phyloP scores from a whole-genome alignment of 2,329 filamentous ascomycete species.

The Coniochaeta sp. region DNA sequence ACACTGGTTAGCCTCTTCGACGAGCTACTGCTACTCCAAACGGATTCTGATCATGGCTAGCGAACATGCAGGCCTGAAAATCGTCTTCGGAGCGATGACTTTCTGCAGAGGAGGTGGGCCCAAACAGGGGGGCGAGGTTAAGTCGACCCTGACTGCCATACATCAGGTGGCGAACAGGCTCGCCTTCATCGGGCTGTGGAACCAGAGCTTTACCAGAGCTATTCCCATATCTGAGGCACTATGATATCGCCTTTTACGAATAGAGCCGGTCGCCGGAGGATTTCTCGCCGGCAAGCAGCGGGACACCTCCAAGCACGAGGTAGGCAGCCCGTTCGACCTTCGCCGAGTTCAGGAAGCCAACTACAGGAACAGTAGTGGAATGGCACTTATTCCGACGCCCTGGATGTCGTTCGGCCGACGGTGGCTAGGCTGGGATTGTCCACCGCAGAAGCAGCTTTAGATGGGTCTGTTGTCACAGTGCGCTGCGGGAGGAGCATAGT shows the following conservation, averaged over 20 bases:
- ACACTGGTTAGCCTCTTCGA: no score
- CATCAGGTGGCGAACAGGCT: neutral
- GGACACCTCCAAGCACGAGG: conserved; percentile 15
- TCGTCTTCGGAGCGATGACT: neutral
- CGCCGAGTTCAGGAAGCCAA: conserved; percentile 25
- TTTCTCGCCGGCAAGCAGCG: conserved; percentile 31
- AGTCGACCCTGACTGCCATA: no score
- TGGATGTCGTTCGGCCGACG: conserved; percentile 54
- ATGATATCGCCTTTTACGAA: conserved; percentile 30
- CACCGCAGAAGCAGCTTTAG: conserved; percentile 60
- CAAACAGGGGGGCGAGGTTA: no score
- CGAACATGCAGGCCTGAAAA: neutral
- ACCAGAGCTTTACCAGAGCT: no score
- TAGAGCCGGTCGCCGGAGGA: conserved; percentile 37
- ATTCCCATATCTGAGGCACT: conserved; percentile 32
- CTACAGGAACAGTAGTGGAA: conserved; percentile 4
- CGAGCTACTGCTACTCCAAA: no score
- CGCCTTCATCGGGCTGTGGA: conserved; percentile 21
- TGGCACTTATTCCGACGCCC: conserved; percentile 32
- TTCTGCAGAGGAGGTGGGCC: neutral
- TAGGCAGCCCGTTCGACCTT: conserved; percentile 29
- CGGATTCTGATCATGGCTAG: neutral
- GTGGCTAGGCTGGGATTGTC: conserved; percentile 56
- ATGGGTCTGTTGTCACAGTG: conserved; percentile 62
- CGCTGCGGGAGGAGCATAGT: no score